phyloP scores from a whole-genome alignment of 768 basidiomycete species.

The Daedaleopsis sinensis region DNA sequence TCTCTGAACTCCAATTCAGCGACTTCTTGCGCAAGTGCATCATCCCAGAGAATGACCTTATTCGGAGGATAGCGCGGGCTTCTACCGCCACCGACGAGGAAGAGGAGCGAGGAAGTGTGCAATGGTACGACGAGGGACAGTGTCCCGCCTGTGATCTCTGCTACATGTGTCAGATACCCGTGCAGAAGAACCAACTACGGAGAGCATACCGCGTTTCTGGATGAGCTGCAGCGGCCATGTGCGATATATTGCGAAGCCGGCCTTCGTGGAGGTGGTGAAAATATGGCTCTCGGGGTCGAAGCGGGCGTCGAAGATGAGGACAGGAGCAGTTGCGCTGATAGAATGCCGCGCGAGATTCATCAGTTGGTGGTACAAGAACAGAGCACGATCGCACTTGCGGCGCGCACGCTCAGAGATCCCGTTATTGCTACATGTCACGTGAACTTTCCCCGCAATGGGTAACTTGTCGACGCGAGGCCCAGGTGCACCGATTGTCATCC shows the following conservation, averaged over 20 bases:
- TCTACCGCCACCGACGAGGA: constrained; percentile 85
- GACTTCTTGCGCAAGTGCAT: constrained; percentile 71
- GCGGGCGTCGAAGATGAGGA: constrained; percentile 74
- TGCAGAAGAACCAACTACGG: constrained; percentile 1
- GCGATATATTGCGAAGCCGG: constrained; percentile 83
- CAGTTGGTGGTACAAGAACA: constrained; percentile 31
- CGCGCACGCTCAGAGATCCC: constrained; percentile 13
- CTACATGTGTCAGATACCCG: constrained; percentile 22
- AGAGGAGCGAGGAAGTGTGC: constrained; percentile 81
- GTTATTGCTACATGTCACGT: constrained; percentile 21
- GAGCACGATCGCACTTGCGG: constrained; percentile 3
- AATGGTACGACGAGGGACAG: constrained; percentile 76
- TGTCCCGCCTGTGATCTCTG: constrained; percentile 82
- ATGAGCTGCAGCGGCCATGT: constrained; percentile 76
- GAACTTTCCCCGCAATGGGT: constrained; percentile 7
- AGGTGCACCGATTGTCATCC: no score
- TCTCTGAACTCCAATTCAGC: constrained; percentile 91
- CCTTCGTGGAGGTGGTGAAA: constrained; percentile 79
- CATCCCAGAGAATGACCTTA: constrained; percentile 92
- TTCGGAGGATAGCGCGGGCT: constrained; percentile 91
- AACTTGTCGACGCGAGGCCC: constrained; percentile 5
- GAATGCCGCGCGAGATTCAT: constrained; percentile 90
- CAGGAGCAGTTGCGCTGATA: constrained; percentile 74
- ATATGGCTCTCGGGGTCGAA: constrained; percentile 82
- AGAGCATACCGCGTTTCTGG: constrained; percentile 72